Evolutionary conservation across 2,329 filamentous ascomycete genomes (phyloP).

Genomic region (Cladophialophora bantiana): DNA sequence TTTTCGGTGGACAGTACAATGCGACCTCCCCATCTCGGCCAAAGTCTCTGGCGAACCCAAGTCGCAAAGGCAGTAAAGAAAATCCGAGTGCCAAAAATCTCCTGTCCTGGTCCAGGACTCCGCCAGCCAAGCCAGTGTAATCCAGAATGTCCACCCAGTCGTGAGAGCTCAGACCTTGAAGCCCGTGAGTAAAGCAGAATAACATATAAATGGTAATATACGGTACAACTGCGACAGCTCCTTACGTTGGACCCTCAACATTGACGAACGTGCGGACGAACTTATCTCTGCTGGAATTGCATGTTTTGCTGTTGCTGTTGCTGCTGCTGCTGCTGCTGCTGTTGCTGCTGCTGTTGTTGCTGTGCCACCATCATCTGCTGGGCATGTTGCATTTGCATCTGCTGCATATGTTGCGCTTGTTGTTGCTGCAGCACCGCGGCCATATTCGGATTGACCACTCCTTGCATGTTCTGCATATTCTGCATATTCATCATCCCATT

Average conservation of each 20-base stretch:
- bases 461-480: constrained; percentile 30
- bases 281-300: constrained; percentile 36
- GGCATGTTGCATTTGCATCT: constrained; percentile 39
- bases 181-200: neutral
- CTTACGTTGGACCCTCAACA: neutral
- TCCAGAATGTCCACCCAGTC: constrained; percentile 7
- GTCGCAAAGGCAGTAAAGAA: neutral
- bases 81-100: neutral
- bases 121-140: neutral
- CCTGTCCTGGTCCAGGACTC: neutral
- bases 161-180: neutral
- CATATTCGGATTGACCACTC: constrained; percentile 33
- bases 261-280: neutral
- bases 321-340: constrained; percentile 34
- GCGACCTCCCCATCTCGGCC: neutral
- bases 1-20: neutral
- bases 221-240: constrained; percentile 46
- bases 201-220: neutral
- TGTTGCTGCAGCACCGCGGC: constrained; percentile 36
- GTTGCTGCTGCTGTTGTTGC: constrained; percentile 36
- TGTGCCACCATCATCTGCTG: constrained; percentile 38
- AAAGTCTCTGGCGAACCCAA: neutral
- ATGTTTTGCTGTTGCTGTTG: constrained; percentile 34
- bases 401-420: constrained; percentile 40
- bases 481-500: constrained; percentile 35